phyloP scores from a whole-genome alignment of 345 rosid species.

The Crucihimalaya himalaica region DNA sequence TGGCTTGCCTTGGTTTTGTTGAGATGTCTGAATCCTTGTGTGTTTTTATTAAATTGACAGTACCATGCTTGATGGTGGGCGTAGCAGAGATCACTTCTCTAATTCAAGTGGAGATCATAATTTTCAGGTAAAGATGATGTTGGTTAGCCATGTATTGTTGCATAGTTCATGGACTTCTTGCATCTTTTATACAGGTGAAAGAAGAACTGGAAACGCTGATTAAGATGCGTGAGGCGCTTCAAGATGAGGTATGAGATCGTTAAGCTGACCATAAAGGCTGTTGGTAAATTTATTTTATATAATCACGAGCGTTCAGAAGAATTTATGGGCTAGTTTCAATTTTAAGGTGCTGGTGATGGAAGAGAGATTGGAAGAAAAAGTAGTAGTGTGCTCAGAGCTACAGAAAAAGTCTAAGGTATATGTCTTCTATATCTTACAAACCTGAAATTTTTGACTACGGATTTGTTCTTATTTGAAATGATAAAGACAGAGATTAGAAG shows the following conservation, averaged over 20 bases:
- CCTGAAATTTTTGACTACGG: conserved; percentile 11
- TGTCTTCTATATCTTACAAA: not conserved
- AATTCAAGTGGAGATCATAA: conserved; percentile 51
- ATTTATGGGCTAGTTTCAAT: conserved; percentile 22
- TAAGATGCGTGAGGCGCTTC: conserved; percentile 55
- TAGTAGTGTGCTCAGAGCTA: conserved; percentile 51
- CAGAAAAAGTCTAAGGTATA: conserved; percentile 69
- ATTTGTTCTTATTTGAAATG: conserved; percentile 37
- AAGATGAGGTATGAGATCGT: conserved; percentile 56
- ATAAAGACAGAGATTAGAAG: conserved; percentile 70
- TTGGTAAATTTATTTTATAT: not conserved
- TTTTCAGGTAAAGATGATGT: conserved; percentile 52
- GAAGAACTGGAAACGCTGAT: conserved; percentile 53
- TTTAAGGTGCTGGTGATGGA: conserved; percentile 59
- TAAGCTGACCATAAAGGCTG: not conserved
- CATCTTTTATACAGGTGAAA: conserved; percentile 50
- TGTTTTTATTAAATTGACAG: conserved; percentile 44
- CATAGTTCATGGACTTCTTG: conserved; percentile 7
- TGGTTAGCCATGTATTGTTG: not conserved
- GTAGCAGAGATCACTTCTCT: conserved; percentile 50
- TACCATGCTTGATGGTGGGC: conserved; percentile 44
- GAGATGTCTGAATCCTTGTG: not conserved
- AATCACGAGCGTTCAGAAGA: not conserved
- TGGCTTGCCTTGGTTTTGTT: conserved; percentile 2
- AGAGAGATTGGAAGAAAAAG: conserved; percentile 53